Percentiles rank a stretch among this genome's conserved stretches.
These are phyloP conservation scores for Coccomyxa sp. DNA, from an alignment of 139 green algal genomes.

Conservation along the genomic window DNA sequence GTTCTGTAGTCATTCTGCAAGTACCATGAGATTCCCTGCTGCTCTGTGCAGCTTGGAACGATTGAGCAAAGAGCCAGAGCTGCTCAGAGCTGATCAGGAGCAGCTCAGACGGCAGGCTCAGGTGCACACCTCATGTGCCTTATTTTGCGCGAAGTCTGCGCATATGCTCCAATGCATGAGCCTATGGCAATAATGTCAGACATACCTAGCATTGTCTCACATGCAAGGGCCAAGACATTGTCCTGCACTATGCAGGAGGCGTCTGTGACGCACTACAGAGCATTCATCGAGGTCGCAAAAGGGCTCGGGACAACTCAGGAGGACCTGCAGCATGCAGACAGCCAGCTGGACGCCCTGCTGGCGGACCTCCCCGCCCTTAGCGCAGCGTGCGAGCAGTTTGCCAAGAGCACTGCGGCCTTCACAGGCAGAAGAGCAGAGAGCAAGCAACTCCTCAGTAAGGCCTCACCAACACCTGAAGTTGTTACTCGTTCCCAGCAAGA, in stretches of 20 bases:
- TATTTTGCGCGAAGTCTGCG: too few relatives aligned
- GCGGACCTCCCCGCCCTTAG: slow-evolving; percentile 58
- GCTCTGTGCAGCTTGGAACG: slow-evolving; percentile 77
- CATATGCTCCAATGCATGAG: too few relatives aligned
- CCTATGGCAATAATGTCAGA: too few relatives aligned
- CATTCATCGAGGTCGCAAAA: slow-evolving; percentile 58
- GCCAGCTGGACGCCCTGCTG: slow-evolving; percentile 30
- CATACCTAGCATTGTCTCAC: too few relatives aligned
- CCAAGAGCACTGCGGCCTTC: slow-evolving; percentile 31
- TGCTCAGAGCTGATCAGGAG: slow-evolving; percentile 80
- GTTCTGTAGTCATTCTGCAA: too few relatives aligned
- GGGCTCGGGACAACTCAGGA: slow-evolving; percentile 28
- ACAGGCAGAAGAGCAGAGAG: slow-evolving; percentile 48
- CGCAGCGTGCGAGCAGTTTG: slow-evolving; percentile 54
- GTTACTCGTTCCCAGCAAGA: too few relatives aligned
- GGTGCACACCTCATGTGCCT: neutral
- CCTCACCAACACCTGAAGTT: too few relatives aligned
- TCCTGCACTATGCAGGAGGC: slow-evolving; percentile 54
- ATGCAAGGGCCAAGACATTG: too few relatives aligned
- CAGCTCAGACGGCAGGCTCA: slow-evolving; percentile 62
- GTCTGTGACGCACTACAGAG: slow-evolving; percentile 56
- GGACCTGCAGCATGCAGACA: slow-evolving; percentile 19
- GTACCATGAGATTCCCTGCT: too few relatives aligned
- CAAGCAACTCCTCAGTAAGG: slow-evolving; percentile 60
- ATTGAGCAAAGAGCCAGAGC: slow-evolving; percentile 86